Conservation (phyloP, 306 rosid species). For the Pterocarpus santalinus region DNA sequence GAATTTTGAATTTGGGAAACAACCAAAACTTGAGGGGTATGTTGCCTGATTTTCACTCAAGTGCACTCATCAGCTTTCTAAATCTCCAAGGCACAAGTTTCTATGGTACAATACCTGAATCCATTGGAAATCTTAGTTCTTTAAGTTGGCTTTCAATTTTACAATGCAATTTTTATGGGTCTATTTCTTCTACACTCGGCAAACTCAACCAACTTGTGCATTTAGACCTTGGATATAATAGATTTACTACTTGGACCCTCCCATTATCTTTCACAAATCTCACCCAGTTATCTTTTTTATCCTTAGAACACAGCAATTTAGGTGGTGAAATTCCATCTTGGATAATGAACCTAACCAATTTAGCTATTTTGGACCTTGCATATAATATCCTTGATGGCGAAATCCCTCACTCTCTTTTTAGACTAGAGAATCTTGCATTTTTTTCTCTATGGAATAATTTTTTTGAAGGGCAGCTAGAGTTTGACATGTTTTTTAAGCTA, state of each 20-base stretch:
- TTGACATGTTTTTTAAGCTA: background rate
- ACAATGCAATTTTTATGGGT: conserved; percentile 11
- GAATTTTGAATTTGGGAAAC: background rate
- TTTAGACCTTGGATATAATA: background rate
- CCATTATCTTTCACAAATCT: too few species aligned
- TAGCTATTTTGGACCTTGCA: background rate
- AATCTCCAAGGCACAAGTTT: background rate
- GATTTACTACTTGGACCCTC: too few species aligned
- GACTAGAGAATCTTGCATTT: background rate
- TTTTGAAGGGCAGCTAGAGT: background rate
- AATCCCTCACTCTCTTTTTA: background rate
- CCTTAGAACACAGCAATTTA: background rate
- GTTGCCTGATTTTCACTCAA: conserved; percentile 49
- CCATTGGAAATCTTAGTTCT: conserved; percentile 45
- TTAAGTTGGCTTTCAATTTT: background rate
- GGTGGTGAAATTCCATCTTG: conserved; percentile 5
- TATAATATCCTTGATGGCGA: background rate
- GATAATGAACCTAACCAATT: background rate
- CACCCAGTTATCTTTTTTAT: too few species aligned
- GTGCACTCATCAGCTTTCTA: background rate
- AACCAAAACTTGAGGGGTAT: conserved; percentile 46
- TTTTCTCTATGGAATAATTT: background rate
- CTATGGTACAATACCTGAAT: conserved; percentile 44
- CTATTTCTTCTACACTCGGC: conserved; percentile 50
- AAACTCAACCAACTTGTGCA: conserved; percentile 25